A percentile compares a stretch with the other conserved stretches of the same genome.
Evolutionary conservation across 1,284 basidiomycete genomes (phyloP).

Genomic region (Ceratobasidium sp.): DNA sequence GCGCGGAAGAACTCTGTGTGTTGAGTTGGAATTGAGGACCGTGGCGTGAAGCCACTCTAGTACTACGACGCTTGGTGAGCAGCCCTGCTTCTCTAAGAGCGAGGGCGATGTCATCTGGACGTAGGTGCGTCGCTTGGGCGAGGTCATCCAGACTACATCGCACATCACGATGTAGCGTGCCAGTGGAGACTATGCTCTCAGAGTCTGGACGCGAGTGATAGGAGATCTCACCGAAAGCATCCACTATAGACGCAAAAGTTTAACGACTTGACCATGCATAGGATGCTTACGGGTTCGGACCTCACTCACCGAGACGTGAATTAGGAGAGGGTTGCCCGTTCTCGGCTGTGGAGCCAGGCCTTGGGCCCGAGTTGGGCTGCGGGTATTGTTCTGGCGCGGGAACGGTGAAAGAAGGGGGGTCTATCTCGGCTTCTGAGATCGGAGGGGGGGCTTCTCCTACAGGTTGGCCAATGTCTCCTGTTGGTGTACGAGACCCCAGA

Average conservation of each 20-base stretch:
- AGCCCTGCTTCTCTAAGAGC: conserved; percentile 88
- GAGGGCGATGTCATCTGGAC: conserved; percentile 86
- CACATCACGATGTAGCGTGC: conserved; percentile 64
- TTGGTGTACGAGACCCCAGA: not conserved
- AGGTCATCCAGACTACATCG: conserved; percentile 74
- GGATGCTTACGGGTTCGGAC: conserved; percentile 39
- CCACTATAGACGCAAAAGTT: conserved; percentile 1
- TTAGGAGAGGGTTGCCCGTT: not conserved
- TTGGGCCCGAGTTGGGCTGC: not conserved
- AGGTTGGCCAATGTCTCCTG: not conserved
- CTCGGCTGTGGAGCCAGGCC: not conserved
- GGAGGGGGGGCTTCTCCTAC: not conserved
- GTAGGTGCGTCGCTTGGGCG: conserved; percentile 79
- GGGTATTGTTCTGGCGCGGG: conserved; percentile 10
- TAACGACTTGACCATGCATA: not conserved
- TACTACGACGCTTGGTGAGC: conserved; percentile 55
- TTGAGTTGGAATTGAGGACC: not conserved
- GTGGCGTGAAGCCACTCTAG: not conserved
- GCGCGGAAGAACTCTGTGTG: not conserved
- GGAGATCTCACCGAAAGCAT: conserved; percentile 7
- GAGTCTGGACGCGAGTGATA: conserved; percentile 61
- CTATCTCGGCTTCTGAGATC: conserved; percentile 2
- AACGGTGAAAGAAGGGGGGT: not conserved
- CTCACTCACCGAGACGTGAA: conserved; percentile 46
- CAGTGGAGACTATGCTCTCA: conserved; percentile 54